Evolutionary conservation across 2,329 filamentous ascomycete species (phyloP).

Genomic region (Stemphylium lycopersici): DNA sequence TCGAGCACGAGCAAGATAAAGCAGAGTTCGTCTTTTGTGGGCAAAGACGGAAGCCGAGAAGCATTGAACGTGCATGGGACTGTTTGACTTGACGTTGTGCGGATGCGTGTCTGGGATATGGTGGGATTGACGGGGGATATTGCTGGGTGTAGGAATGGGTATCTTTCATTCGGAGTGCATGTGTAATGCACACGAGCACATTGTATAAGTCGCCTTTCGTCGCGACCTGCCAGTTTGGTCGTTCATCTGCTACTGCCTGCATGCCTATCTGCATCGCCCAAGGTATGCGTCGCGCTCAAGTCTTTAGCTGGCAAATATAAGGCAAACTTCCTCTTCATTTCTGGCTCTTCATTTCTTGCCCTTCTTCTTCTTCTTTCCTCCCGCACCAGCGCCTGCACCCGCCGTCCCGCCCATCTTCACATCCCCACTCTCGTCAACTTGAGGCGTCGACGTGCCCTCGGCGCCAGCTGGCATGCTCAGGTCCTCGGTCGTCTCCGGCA

Average conservation of each 20-base stretch:
- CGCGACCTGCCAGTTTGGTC: neutral
- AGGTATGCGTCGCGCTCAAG: neutral
- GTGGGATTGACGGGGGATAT: no score
- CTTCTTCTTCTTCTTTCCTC: slow-evolving; percentile 59
- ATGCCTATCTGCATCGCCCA: neutral
- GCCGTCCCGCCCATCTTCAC: slow-evolving; percentile 38
- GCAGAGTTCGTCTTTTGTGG: no score
- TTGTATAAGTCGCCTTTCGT: neutral
- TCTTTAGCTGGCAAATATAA: neutral
- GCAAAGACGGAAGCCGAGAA: no score
- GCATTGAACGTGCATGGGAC: no score
- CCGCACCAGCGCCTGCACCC: slow-evolving; percentile 28
- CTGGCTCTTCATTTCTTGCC: slow-evolving; percentile 53
- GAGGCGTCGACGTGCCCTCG: slow-evolving; percentile 40
- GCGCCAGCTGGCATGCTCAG: slow-evolving; percentile 38
- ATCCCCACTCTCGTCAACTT: slow-evolving; percentile 39
- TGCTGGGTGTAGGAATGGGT: neutral
- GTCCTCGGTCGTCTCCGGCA: slow-evolving; percentile 53
- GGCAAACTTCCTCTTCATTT: neutral
- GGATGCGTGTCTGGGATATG: no score
- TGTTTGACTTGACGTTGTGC: no score
- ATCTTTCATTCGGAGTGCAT: slow-evolving; percentile 7
- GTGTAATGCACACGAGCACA: neutral
- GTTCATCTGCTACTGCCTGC: neutral
- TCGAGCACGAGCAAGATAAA: no score